Evolutionary conservation across 768 basidiomycete species (phyloP), one percentile per base, ranked within the genome.

Genomic region (Leccinum barrowsii): DNA sequence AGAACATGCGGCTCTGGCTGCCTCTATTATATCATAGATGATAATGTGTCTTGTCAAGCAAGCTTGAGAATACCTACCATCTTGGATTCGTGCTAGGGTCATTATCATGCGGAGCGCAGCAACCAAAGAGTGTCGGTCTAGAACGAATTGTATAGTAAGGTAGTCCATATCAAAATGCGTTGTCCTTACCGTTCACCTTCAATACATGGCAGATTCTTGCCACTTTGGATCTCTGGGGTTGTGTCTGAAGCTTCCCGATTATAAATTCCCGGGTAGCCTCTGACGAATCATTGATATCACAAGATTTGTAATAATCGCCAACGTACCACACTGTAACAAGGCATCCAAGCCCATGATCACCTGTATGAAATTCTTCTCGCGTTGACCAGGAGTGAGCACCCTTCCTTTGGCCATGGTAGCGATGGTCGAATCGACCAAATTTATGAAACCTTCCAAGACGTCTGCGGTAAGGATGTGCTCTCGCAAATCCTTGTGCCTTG

Each of bases 291-390:
- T 57, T 0, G 59, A 30, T 22, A 7, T 4, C 37, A 1, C 15
- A 12, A 1, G 3, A 42, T 28, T 17, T 19, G 28, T 1, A 19
- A 40, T 13, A 3, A 42, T n/a, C 28, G 19, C 3, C 10, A 26
- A 59, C 67, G 30, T 11, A 68, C 67, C 54, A 11, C 60, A 67
- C 6, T 58, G 46, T 56, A 64, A 30, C n/a, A 69, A 22, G 26
- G 59, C 60, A 7, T 21, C 57, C 46, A 68, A 30, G 32, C 65
- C 61, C 2, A 65, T 61, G 65, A 68, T 69, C 12, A 54, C 67
- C 22, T 59, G 63, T 26, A 49, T 50, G n/a, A 70, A 65, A 37
- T 59, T 61, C 5, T 37, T 50, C 11, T 19, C 54, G 0, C 32
- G 28, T 26, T 51, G 37, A 1, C 3, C 7, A 21, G 37, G 37